Percentiles rank a stretch among this genome's conserved stretches.
These are phyloP conservation scores for Leersia perrieri DNA, from an alignment of 176 grass and related monocot genomes.

Conservation along the genomic window DNA sequence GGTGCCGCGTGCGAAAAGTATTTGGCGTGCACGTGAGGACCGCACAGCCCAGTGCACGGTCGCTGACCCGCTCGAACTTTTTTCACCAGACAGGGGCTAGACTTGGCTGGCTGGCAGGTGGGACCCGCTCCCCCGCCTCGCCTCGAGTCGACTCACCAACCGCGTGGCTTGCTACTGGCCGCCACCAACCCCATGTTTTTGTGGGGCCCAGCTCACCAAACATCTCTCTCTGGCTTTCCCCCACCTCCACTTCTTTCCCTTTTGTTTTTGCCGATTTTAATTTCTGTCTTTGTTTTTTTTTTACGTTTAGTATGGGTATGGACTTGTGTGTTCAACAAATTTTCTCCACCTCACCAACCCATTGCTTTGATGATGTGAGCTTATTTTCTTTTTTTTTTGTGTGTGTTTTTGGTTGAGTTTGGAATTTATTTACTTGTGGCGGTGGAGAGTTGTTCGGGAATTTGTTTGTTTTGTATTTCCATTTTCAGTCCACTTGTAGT, in stretches of 20 bases:
- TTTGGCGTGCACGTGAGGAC: constrained; percentile 13
- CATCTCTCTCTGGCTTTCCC: background rate
- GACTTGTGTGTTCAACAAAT: background rate
- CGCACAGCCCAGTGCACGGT: background rate
- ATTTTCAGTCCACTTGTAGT: background rate
- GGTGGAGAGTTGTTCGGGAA: background rate
- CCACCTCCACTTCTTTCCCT: background rate
- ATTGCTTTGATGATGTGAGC: background rate
- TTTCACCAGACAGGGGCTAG: background rate
- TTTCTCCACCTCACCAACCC: background rate
- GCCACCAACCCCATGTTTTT: background rate
- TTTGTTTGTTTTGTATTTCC: background rate
- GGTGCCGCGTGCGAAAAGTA: constrained; percentile 8
- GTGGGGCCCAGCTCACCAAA: background rate
- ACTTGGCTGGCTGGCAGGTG: too few species aligned
- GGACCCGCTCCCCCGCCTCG: background rate
- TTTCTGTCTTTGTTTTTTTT: background rate
- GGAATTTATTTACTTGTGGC: background rate
- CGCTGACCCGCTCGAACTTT: constrained; percentile 7
- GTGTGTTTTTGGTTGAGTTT: background rate
- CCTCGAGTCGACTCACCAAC: too few species aligned
- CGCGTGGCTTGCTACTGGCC: background rate
- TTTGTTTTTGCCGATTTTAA: background rate
- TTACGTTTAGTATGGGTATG: too few species aligned
- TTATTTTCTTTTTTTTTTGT: background rate